Conservation (phyloP, 2,329 filamentous ascomycete genomes). For the Exutisphaerella laricina region DNA sequence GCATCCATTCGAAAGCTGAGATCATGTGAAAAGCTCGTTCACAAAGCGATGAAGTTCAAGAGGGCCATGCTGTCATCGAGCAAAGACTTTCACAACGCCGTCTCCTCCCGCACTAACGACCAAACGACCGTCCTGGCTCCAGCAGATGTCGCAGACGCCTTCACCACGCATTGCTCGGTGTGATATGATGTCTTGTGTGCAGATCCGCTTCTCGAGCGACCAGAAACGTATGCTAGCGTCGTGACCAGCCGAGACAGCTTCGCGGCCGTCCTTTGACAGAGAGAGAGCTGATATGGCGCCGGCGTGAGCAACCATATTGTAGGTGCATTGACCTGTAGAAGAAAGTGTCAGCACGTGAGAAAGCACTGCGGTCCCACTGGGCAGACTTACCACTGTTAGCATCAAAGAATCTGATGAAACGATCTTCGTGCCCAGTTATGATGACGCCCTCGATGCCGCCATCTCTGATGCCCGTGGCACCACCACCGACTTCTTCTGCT, state of each 20-base stretch:
- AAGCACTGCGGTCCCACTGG: background rate
- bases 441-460: constrained; percentile 77
- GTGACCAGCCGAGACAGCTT: constrained; percentile 92
- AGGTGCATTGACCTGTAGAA: constrained; percentile 85
- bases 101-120: constrained; percentile 93
- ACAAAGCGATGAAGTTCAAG: constrained; percentile 1
- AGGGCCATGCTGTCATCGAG: constrained; percentile 19
- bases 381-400: constrained; percentile 84
- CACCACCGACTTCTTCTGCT: constrained; percentile 68
- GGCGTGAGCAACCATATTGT: constrained; percentile 96
- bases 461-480: constrained; percentile 73
- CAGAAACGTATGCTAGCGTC: constrained; percentile 95
- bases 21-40: constrained; percentile 1
- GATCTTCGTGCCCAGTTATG: constrained; percentile 94
- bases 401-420: constrained; percentile 94
- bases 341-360: constrained; percentile 18
- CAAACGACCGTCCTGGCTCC: constrained; percentile 92
- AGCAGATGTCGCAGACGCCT: constrained; percentile 87
- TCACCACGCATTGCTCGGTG: constrained; percentile 94
- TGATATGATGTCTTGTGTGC: constrained; percentile 89
- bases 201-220: constrained; percentile 91
- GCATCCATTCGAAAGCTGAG: no score
- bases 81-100: constrained; percentile 89
- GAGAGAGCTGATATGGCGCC: constrained; percentile 87
- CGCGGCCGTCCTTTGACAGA: constrained; percentile 84